Percentiles rank a stretch among this genome's conserved stretches.
Evolutionary conservation across 2,329 filamentous ascomycete genomes (phyloP).

Genomic region (Trichoderma citrinoviride): DNA sequence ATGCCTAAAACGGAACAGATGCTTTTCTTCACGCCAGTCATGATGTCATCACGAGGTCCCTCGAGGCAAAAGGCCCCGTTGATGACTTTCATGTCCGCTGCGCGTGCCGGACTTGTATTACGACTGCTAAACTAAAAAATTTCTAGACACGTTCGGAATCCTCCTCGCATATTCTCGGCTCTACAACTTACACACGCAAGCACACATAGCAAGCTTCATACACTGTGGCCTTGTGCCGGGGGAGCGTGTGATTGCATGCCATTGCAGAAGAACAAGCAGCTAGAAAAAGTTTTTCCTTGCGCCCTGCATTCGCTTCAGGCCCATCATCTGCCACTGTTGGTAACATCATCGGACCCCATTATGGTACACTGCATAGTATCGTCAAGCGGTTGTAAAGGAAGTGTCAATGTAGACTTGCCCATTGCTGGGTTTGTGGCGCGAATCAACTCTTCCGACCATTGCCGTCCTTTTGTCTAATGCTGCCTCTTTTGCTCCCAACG

Average conservation of each 20-base stretch:
- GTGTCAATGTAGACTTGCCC: too few relatives aligned
- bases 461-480: too few relatives aligned
- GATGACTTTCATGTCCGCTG: background rate
- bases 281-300: background rate
- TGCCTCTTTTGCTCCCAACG: too few relatives aligned
- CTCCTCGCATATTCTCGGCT: slow-evolving; percentile 17
- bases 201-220: background rate
- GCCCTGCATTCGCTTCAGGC: background rate
- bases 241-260: background rate
- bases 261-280: too few relatives aligned
- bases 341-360: background rate
- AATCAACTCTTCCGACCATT: too few relatives aligned
- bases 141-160: background rate
- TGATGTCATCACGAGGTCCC: background rate
- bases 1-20: background rate
- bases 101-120: background rate
- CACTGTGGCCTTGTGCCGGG: background rate
- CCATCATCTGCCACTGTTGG: background rate
- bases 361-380: too few relatives aligned
- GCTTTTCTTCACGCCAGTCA: background rate
- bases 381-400: too few relatives aligned
- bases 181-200: background rate
- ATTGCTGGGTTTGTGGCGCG: too few relatives aligned
- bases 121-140: background rate
- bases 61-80: background rate